Percentiles rank a stretch among this genome's conserved stretches.
These are phyloP conservation scores for Citrus trifoliata DNA, from an alignment of 345 rosid species.

Conservation along the genomic window DNA sequence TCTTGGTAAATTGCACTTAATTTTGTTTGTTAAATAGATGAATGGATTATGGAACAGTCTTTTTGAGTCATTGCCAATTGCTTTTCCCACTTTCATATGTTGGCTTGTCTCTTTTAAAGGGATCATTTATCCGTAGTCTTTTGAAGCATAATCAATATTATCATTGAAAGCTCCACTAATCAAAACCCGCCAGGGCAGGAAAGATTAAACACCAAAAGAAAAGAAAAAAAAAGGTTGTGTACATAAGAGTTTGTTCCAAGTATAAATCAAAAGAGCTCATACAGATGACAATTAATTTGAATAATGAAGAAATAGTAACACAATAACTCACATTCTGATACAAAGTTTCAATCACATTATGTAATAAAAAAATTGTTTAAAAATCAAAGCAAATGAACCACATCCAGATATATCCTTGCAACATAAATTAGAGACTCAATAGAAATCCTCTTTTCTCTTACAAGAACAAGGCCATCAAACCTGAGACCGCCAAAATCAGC, in stretches of 20 bases:
- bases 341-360: conserved; percentile 15
- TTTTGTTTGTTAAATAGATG: no score
- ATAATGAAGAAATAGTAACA: conserved; percentile 6
- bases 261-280: not conserved
- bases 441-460: conserved; percentile 27
- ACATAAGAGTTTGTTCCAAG: no score
- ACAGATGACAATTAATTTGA: not conserved
- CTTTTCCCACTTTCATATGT: not conserved
- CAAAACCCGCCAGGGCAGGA: not conserved
- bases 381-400: conserved; percentile 19
- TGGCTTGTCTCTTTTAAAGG: not conserved
- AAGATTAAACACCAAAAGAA: no score
- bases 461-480: conserved; percentile 47
- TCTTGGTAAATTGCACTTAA: not conserved
- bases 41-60: not conserved
- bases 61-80: not conserved
- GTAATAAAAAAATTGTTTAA: conserved; percentile 25
- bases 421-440: conserved; percentile 17
- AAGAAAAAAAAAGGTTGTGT: no score
- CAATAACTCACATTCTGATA: conserved; percentile 5
- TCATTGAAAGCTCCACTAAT: not conserved
- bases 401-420: conserved; percentile 10
- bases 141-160: not conserved
- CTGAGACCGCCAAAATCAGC: conserved; percentile 38
- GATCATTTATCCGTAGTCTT: not conserved